Evolutionary conservation across 169 alveolate genomes (phyloP), one percentile per base, ranked within the genome.

Genomic region (Pseudocohnilembus persalinus): DNA sequence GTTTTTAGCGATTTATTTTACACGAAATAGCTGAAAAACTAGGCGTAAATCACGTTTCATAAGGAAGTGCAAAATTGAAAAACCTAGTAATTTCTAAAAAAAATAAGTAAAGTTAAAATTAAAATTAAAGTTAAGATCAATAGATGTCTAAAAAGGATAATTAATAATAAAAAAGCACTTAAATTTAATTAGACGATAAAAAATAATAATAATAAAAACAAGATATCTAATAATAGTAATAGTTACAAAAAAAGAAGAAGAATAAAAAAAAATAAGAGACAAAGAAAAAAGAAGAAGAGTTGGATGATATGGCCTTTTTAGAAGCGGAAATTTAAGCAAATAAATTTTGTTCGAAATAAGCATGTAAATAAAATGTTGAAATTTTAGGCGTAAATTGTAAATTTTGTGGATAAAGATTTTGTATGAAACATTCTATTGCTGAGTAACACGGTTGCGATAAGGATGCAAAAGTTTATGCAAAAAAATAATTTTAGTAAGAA

Each of bases 361-460:
- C 76, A 76, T 91, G 95, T 77, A 30, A 65, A 28, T 74, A 73
- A 11, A 72, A 73, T 1, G 80, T 81, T 27, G 87, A 74, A 20
- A 25, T 85, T 29, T 85, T 84, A 65, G 82, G 83, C 20, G 72
- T 87, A 31, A 68, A 32, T 68, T 91, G 95, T 74, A 74, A 34
- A 26, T 75, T 65, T 30, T 91, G 95, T 85, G 30, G 82, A 31
- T 75, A 76, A n/a, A 78, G 73, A 73, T 91, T 34, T 75, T 91
- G 95, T 73, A 74, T 82, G 15, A 75, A 83, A 0, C 95, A 91
- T 77, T 72, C 49, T 29, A 33, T 82, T 28, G 89, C 91, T 29
- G 93, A 88, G 65, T 80, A 65, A 24, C 95, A 91, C 80, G 86
- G 84, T 0, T 91, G 95, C 68, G 91, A 79, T 15, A 90, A 82